A percentile compares a stretch with the other conserved stretches of the same genome.
These are phyloP conservation scores for Pseudisothecium myosuroides DNA, from an alignment of 225 moss, liverwort and hornwort genomes.

Conservation along the genomic window DNA sequence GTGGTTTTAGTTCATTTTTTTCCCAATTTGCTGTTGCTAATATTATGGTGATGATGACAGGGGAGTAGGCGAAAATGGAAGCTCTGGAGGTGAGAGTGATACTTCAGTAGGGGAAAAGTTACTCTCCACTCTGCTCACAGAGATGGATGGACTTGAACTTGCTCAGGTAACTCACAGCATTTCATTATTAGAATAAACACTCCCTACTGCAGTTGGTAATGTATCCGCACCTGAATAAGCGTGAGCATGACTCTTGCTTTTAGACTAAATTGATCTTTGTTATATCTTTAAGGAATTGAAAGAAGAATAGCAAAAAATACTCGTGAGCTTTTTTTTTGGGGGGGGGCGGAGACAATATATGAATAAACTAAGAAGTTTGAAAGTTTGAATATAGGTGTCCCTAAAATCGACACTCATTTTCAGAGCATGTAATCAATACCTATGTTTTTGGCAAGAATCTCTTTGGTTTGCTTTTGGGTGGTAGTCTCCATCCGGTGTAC, in stretches of 20 bases:
- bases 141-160: constrained; percentile 93
- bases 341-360: not conserved
- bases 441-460: not conserved
- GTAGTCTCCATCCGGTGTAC: not conserved
- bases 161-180: constrained; percentile 52
- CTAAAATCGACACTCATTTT: not conserved
- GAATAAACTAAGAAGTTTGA: not conserved
- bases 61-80: constrained; percentile 29
- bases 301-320: not conserved
- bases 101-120: constrained; percentile 88
- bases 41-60: not conserved
- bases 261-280: not conserved
- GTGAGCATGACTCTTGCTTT: not conserved
- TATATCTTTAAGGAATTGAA: not conserved
- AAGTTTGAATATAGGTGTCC: not conserved
- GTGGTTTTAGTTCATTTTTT: not conserved
- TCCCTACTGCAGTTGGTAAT: not conserved
- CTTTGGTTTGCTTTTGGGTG: not conserved
- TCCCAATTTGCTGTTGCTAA: not conserved
- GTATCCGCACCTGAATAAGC: not conserved
- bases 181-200: not conserved
- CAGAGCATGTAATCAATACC: not conserved
- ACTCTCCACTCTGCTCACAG: constrained; percentile 86
- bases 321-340: not conserved
- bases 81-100: constrained; percentile 44